Evolutionary conservation across 2,329 filamentous ascomycete genomes (phyloP).

Genomic region (Diaporthe ampelina): DNA sequence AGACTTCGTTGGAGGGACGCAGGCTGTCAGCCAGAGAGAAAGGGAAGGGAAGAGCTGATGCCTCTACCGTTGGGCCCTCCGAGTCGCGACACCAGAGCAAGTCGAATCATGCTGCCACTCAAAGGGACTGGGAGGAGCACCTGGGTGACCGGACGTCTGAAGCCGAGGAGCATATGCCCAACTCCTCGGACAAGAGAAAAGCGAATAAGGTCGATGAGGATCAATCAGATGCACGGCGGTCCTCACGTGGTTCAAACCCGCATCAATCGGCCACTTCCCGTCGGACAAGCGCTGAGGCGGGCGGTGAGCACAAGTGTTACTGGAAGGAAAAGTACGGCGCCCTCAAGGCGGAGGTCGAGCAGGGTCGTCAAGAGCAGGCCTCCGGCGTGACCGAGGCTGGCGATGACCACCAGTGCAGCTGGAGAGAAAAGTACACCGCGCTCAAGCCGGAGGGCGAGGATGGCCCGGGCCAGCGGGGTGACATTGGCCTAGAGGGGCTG

Average conservation of each 20-base stretch:
- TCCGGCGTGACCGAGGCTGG: conserved; percentile 49
- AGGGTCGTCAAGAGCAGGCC: conserved; percentile 34
- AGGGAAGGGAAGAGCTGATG: neutral
- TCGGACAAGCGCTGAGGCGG: neutral
- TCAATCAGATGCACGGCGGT: neutral
- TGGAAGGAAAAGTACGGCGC: conserved; percentile 59
- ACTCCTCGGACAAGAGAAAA: too few relatives aligned
- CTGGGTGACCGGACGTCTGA: neutral
- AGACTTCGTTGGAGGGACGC: neutral
- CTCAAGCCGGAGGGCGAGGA: conserved; percentile 55
- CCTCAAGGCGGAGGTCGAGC: conserved; percentile 55
- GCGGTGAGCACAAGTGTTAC: conserved; percentile 55
- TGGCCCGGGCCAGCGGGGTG: conserved; percentile 47
- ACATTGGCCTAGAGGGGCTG: conserved; percentile 61
- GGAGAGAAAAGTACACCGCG: conserved; percentile 58
- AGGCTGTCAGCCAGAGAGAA: conserved; percentile 16
- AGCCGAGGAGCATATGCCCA: too few relatives aligned
- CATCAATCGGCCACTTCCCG: too few relatives aligned
- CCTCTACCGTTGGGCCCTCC: neutral
- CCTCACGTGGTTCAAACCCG: too few relatives aligned
- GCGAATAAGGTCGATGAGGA: too few relatives aligned
- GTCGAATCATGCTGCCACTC: neutral
- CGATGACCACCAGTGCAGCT: conserved; percentile 58
- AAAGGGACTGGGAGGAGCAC: neutral
- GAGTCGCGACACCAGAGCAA: neutral